phyloP scores from a whole-genome alignment of 2,329 filamentous ascomycete genomes.

The Clonostachys solani region DNA sequence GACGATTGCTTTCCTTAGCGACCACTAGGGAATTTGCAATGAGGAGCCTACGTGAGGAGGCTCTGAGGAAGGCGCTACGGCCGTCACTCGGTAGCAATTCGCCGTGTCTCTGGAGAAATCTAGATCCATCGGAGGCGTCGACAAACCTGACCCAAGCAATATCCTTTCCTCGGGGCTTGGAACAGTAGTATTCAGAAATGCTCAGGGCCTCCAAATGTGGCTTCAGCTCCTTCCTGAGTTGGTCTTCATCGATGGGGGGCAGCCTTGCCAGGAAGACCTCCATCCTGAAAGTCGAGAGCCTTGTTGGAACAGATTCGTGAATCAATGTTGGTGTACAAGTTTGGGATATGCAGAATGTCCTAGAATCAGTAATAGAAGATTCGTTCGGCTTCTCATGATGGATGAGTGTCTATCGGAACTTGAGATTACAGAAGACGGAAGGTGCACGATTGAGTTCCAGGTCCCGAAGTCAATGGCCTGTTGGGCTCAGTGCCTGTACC shows the following conservation, averaged over 20 bases:
- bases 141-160: slow-evolving; percentile 39
- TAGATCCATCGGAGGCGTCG: slow-evolving; percentile 24
- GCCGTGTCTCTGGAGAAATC: slow-evolving; percentile 32
- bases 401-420: background rate
- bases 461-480: no score
- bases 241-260: slow-evolving; percentile 30
- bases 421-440: background rate
- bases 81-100: background rate
- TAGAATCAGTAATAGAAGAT: background rate
- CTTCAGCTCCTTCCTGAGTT: slow-evolving; percentile 29
- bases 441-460: background rate
- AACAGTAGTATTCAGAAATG: slow-evolving; percentile 36
- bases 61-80: background rate
- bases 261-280: slow-evolving; percentile 40
- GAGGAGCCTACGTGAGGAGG: slow-evolving; percentile 17
- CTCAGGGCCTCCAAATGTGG: slow-evolving; percentile 30
- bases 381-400: background rate
- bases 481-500: no score
- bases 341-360: no score
- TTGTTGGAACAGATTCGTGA: no score
- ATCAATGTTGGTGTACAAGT: no score
- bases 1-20: slow-evolving; percentile 26
- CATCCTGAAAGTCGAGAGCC: slow-evolving; percentile 23
- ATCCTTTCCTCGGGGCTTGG: slow-evolving; percentile 28
- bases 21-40: slow-evolving; percentile 20